phyloP scores from a whole-genome alignment of 805 yeast species.

The Ogataea neopini region DNA sequence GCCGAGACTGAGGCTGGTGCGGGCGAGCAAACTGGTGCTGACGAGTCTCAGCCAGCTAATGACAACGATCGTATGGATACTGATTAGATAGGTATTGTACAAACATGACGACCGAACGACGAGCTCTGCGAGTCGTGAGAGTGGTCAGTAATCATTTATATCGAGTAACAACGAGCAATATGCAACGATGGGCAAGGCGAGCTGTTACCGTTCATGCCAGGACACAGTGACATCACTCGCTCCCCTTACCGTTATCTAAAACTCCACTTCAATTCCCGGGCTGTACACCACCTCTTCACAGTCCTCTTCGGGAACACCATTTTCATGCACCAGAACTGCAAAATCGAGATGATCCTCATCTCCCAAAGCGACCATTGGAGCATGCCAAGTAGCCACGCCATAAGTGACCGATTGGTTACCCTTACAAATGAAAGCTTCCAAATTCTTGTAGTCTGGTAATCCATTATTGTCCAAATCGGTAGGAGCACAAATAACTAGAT shows the following conservation, averaged over 20 bases:
- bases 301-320: slow-evolving; percentile 75
- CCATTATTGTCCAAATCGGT: slow-evolving; percentile 41
- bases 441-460: slow-evolving; percentile 60
- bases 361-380: slow-evolving; percentile 89
- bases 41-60: slow-evolving; percentile 11
- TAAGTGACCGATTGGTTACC: slow-evolving; percentile 92
- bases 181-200: too few species aligned
- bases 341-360: slow-evolving; percentile 60
- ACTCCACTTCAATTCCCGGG: slow-evolving; percentile 51
- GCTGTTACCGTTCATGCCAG: too few species aligned
- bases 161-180: too few species aligned
- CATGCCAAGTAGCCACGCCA: slow-evolving; percentile 89
- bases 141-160: too few species aligned
- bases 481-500: slow-evolving; percentile 78
- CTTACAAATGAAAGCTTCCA: slow-evolving; percentile 69
- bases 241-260: too few species aligned
- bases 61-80: slow-evolving; percentile 41
- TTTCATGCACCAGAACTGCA: slow-evolving; percentile 86
- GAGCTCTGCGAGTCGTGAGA: too few species aligned
- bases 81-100: slow-evolving; percentile 15
- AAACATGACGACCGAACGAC: too few species aligned
- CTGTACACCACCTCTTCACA: slow-evolving; percentile 76
- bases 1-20: slow-evolving; percentile 4
- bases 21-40: slow-evolving; percentile 6
- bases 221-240: too few species aligned